Conservation (phyloP, 805 yeast genomes). For the Gaillardinia entomophila region DNA sequence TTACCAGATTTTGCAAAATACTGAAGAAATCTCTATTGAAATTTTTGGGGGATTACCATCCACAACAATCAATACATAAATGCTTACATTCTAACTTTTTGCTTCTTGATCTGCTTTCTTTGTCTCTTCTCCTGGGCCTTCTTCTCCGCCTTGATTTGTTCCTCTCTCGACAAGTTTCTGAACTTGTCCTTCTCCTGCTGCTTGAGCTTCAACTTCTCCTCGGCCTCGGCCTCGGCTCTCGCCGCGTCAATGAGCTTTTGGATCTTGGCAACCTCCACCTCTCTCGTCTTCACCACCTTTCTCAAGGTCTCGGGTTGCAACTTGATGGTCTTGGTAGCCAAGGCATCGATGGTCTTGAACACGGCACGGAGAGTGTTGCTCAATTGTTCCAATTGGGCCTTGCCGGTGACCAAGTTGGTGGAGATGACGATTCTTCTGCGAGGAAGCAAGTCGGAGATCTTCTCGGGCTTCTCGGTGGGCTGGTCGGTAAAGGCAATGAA, state of each 20-base stretch:
- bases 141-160: slow-evolving; percentile 71
- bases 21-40: too few species aligned
- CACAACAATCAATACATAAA: too few species aligned
- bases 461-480: slow-evolving; percentile 63
- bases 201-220: slow-evolving; percentile 64
- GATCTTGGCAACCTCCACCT: slow-evolving; percentile 63
- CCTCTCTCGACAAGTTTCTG: slow-evolving; percentile 61
- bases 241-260: slow-evolving; percentile 60
- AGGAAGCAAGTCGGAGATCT: slow-evolving; percentile 50
- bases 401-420: slow-evolving; percentile 44
- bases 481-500: slow-evolving; percentile 81
- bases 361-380: slow-evolving; percentile 48
- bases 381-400: slow-evolving; percentile 45
- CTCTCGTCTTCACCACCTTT: slow-evolving; percentile 75
- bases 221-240: slow-evolving; percentile 63
- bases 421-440: slow-evolving; percentile 51
- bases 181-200: slow-evolving; percentile 57
- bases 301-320: slow-evolving; percentile 72
- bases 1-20: too few species aligned
- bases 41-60: too few species aligned
- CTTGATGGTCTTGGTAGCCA: slow-evolving; percentile 42
- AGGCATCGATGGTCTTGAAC: slow-evolving; percentile 54
- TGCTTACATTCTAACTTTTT: slow-evolving; percentile 37
- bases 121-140: slow-evolving; percentile 78
- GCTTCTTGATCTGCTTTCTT: slow-evolving; percentile 64